Evolutionary conservation across 495 filamentous ascomycete species (phyloP), one percentile per base, ranked within the genome.

Genomic region (Penicillium cinerascens): DNA sequence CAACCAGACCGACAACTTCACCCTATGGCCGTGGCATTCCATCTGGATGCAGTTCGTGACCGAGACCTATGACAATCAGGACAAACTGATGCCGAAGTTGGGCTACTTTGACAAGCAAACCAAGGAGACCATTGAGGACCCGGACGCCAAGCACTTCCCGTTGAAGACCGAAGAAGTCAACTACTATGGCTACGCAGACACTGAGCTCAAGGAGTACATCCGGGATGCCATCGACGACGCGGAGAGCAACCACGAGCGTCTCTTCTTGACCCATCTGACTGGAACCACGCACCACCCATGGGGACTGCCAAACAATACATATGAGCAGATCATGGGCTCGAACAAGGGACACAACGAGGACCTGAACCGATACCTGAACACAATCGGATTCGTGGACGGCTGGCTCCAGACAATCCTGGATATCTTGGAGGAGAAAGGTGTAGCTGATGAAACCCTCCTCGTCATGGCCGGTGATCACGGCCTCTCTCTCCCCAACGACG

Each of bases 121-220:
- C 45, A 73, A 73, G 47, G 71, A 77, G 58, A 66, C 62, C 4
- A 64, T 80, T 18, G 64, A 69, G 21, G 59, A 65, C 1, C 59
- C 69, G 2, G 47, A 57, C 0, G 72, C 75, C 6, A 74, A 72
- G 52, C 63, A 71, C 55, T 65, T 65, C 48, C 67, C 69, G 0
- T 58, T 70, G 0, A 68, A 64, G n/a, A 57, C 63, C 18, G 51
- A 64, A 25, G 72, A 78, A 49, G 50, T 73, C 16, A 80, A 80
- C 44, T 80, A 78, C 60, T 80, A 78, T 49, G 77, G 75, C 7
- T 78, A 77, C 27, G 60, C 72, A 4, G 77, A 80, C 52, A 68
- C 63, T 0, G 69, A 72, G 39, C 60, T 80, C 0, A 57, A 67
- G 11, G 72, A 74, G 5, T 78, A 80, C 47, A 65, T 80, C 29